Conservation (phyloP, 495 filamentous ascomycete genomes). For the Aspergillus haitiensis region DNA sequence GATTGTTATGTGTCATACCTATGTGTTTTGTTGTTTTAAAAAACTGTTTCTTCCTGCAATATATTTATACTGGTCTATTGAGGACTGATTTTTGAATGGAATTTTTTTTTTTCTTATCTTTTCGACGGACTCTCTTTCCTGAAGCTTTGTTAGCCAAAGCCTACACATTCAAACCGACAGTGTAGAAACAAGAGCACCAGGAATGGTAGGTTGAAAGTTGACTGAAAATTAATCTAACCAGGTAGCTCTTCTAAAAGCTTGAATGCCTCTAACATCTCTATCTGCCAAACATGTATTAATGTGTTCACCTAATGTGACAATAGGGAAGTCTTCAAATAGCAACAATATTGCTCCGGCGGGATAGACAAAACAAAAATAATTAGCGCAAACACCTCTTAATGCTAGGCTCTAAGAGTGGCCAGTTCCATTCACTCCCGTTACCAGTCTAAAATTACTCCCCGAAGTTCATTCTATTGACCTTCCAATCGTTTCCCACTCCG, state of each 20-base stretch:
- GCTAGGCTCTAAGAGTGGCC: not conserved
- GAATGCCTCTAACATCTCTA: too few relatives aligned
- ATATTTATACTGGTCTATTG: constrained; percentile 28
- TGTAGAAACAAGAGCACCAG: too few relatives aligned
- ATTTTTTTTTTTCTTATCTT: constrained; percentile 10
- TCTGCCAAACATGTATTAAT: too few relatives aligned
- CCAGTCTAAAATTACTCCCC: constrained; percentile 13
- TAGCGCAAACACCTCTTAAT: not conserved
- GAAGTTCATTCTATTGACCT: constrained; percentile 11
- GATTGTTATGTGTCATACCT: constrained; percentile 46
- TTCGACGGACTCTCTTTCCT: not conserved
- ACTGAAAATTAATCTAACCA: too few relatives aligned
- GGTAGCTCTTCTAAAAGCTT: too few relatives aligned
- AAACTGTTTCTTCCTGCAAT: constrained; percentile 27
- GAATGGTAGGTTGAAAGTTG: too few relatives aligned
- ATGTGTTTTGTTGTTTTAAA: constrained; percentile 26
- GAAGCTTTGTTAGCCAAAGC: too few relatives aligned
- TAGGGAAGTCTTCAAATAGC: too few relatives aligned
- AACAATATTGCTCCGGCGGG: not conserved
- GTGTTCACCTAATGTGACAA: too few relatives aligned
- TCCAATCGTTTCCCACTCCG: constrained; percentile 3
- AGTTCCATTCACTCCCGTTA: not conserved
- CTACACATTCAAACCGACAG: too few relatives aligned
- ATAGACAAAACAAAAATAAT: not conserved
- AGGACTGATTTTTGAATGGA: constrained; percentile 22